Percentiles rank a stretch among this genome's conserved stretches.
Evolutionary conservation across 352 stramenopile species (phyloP).

Genomic region (Phytopythium kandeliae): DNA sequence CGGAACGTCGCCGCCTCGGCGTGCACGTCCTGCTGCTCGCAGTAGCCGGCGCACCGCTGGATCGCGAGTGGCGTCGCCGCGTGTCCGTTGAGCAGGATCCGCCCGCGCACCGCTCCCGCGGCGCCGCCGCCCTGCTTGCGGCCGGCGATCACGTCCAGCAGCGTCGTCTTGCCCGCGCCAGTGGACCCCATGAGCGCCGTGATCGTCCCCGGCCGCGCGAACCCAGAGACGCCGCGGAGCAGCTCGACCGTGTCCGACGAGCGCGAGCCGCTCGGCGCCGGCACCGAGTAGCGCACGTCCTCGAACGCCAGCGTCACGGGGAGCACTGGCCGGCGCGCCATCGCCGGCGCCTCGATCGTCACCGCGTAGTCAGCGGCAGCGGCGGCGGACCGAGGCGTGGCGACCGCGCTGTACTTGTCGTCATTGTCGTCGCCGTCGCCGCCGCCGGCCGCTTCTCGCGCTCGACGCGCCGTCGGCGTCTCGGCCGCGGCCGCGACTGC

Average conservation of each 20-base stretch:
- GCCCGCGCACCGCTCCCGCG: not conserved
- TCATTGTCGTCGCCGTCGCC: no score
- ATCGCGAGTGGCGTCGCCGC: conserved; percentile 13
- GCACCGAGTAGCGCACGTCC: conserved; percentile 3
- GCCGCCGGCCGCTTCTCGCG: no score
- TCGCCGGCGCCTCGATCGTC: not conserved
- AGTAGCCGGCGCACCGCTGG: conserved; percentile 29
- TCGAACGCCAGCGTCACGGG: conserved; percentile 1
- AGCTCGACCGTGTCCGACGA: conserved; percentile 17
- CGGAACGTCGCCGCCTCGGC: conserved; percentile 80
- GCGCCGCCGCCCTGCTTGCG: conserved; percentile 37
- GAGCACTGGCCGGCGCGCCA: not conserved
- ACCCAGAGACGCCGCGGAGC: conserved; percentile 55
- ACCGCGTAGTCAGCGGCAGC: not conserved
- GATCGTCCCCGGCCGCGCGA: conserved; percentile 57
- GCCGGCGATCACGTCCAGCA: conserved; percentile 88
- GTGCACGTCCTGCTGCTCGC: conserved; percentile 81
- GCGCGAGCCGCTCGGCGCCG: no score
- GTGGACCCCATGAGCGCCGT: conserved; percentile 82
- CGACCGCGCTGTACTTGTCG: not conserved
- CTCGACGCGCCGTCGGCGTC: no score
- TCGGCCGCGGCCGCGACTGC: not conserved
- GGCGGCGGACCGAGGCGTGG: not conserved
- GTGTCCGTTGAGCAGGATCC: conserved; percentile 28
- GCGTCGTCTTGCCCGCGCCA: conserved; percentile 70